Evolutionary conservation across 192 early-diverging fungal genomes (phyloP).

Genomic region (Coemansia sp.): DNA sequence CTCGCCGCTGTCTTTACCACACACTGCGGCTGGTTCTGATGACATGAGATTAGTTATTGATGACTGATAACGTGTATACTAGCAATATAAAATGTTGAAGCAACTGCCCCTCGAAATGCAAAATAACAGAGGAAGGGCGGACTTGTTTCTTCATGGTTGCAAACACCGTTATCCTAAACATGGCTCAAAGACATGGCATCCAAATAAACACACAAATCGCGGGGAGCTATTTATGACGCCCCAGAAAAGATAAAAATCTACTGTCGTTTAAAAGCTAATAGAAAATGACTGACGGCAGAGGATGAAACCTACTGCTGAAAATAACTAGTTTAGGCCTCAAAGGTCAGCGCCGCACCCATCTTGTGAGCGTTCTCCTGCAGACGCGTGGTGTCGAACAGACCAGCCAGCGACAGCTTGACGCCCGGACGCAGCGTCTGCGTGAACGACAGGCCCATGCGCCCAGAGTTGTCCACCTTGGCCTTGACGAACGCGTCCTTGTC

Average conservation of each 20-base stretch:
- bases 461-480: constrained; percentile 81
- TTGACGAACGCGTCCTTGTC: constrained; percentile 90
- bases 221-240: too few species aligned
- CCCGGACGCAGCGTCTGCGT: constrained; percentile 90
- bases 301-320: constrained; percentile 1
- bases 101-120: too few species aligned
- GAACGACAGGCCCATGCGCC: constrained; percentile 90
- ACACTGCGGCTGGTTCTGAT: not conserved
- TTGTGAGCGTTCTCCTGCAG: constrained; percentile 93
- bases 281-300: not conserved
- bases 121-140: too few species aligned
- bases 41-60: not conserved
- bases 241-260: not conserved
- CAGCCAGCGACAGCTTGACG: constrained; percentile 91
- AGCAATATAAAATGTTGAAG: too few species aligned
- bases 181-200: constrained; percentile 8
- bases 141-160: not conserved
- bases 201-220: constrained; percentile 1
- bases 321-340: constrained; percentile 74
- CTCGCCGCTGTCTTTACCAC: not conserved
- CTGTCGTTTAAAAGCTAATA: not conserved
- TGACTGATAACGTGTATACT: not conserved
- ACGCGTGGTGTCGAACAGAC: constrained; percentile 91
- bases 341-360: constrained; percentile 85
- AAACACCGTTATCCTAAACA: not conserved